Base-by-base conservation (phyloP, 495 filamentous ascomycete genomes). In the Annulohypoxylon stygium region DNA sequence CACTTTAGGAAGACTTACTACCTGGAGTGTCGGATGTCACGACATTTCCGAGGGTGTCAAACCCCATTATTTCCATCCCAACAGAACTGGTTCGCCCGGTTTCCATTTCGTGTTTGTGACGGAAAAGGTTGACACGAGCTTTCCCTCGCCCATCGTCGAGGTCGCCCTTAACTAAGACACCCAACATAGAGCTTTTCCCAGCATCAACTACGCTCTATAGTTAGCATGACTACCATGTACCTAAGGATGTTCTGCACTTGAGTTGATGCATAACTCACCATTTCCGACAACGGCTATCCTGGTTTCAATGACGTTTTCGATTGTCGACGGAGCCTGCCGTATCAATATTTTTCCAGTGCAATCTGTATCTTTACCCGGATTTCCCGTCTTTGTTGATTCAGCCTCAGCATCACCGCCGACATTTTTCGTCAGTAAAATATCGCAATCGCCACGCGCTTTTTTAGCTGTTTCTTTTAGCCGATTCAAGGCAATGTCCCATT, bases 31-130 rank as follows among this genome's bases (percentile, higher is more conserved):
- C 89, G 26, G 92, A 93, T 30, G 90, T 86, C 54, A 99, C 88
- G 43, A 97, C 91, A 30, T 97, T 92, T 16, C 97, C 96, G 61
- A 86, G 88, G 65, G 91, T 92, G 79, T 98, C 95, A 75, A 98
- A 99, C 10, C 96, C 96, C 93, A 99, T 96, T 55, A 99, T 99
- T 80, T 99, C 96, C 93, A 97, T 93, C 26, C 96, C 96, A 3
- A 99, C 96, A 1, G 97, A 98, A 80, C 92, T 96, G 6, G 96
- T 99, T 66, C 96, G 87, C 0, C 96, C 96, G 55, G 92, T 95
- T 78, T 99, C 96, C 54, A 98, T 91, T 80, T 99, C 96, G 77
- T 99, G 96, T 79, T 98, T 98, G 77, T 99, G 96, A 23, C 96
- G 87, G 84, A 99, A 99, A 11, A 99, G 92, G 72, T 98, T 99